Conservation (phyloP, 306 rosid genomes). For the Dryas drummondii region DNA sequence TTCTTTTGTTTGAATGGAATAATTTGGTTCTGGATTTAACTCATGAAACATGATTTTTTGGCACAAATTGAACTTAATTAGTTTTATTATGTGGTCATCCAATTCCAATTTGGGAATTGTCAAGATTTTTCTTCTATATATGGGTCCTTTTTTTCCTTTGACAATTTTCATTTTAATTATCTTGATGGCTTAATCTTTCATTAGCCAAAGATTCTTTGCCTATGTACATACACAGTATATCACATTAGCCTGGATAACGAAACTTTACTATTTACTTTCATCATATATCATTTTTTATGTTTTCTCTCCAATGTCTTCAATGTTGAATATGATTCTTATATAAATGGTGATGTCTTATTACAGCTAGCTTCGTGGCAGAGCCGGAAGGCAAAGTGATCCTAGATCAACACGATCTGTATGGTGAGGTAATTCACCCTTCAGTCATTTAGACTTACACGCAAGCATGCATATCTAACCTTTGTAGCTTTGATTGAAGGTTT, state of each 20-base stretch:
- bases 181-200: not conserved
- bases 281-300: not conserved
- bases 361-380: constrained; percentile 99
- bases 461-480: not conserved
- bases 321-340: constrained; percentile 20
- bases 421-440: constrained; percentile 62
- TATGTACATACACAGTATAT: not conserved
- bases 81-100: not conserved
- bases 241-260: not conserved
- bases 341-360: constrained; percentile 28
- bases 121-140: not conserved
- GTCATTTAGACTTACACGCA: not conserved
- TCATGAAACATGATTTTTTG: not conserved
- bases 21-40: too few species aligned
- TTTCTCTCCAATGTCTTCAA: not conserved
- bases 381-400: constrained; percentile 99
- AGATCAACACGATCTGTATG: constrained; percentile 94
- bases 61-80: not conserved
- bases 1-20: too few species aligned
- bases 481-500: too few species aligned
- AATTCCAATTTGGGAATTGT: constrained; percentile 8
- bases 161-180: not conserved
- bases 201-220: not conserved
- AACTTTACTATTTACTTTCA: not conserved
- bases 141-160: not conserved